These are phyloP conservation scores for Mycena indigotica DNA, from an alignment of 768 basidiomycete species.

Conservation along the genomic window DNA sequence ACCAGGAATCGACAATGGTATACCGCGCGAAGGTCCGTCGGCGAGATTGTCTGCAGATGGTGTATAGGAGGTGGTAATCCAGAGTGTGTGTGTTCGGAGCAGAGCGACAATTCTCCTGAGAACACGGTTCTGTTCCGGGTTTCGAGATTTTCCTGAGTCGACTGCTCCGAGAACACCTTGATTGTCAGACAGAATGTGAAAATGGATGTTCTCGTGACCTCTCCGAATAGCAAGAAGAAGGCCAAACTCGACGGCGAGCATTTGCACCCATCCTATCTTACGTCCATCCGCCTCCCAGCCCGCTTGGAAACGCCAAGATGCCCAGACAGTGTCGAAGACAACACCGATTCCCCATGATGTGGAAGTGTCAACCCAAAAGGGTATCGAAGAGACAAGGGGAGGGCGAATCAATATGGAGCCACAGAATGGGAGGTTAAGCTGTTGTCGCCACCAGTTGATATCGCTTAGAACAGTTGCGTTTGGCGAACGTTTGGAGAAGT, in stretches of 20 bases:
- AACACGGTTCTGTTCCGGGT: conserved; percentile 30
- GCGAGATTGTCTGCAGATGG: conserved; percentile 23
- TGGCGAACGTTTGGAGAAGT: neutral
- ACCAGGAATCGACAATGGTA: neutral
- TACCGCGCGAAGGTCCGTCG: conserved; percentile 20
- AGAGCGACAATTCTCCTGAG: conserved; percentile 26
- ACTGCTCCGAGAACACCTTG: conserved; percentile 33
- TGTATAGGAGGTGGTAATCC: conserved; percentile 30
- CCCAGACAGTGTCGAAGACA: too few relatives aligned
- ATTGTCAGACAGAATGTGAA: conserved; percentile 32
- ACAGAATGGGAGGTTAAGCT: neutral
- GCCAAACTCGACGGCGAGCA: too few relatives aligned
- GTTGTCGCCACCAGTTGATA: neutral
- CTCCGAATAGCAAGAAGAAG: conserved; percentile 27
- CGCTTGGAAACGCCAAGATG: conserved; percentile 33
- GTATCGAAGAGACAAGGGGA: conserved; percentile 11
- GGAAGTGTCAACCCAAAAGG: too few relatives aligned
- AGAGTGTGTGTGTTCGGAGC: conserved; percentile 25
- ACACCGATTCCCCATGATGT: too few relatives aligned
- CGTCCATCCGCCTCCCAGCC: conserved; percentile 30
- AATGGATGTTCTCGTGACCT: conserved; percentile 25
- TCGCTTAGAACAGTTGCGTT: neutral
- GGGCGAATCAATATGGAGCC: conserved; percentile 1
- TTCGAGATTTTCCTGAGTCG: conserved; percentile 27
- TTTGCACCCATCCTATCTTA: conserved; percentile 45